These are phyloP conservation scores for Linanthus parryae DNA, from an alignment of 148 eudicot species.

Conservation along the genomic window DNA sequence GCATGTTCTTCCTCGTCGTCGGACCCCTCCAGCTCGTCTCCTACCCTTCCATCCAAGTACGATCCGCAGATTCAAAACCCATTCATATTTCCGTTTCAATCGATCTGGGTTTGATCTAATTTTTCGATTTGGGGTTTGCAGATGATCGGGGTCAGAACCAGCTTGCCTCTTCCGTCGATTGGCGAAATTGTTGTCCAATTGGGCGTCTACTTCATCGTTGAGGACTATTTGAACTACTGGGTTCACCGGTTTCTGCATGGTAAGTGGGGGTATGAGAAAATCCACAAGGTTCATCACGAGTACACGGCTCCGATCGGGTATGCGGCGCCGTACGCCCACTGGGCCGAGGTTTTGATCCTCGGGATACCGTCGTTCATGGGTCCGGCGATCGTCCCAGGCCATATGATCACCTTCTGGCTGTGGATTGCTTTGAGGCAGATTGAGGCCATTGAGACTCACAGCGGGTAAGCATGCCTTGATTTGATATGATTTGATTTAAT, in stretches of 20 bases:
- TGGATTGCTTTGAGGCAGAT: constrained; percentile 95
- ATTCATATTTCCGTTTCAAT: background rate
- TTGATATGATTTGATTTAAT: constrained; percentile 17
- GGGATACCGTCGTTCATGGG: constrained; percentile 91
- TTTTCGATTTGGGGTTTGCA: constrained; percentile 18
- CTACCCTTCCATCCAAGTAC: constrained; percentile 61
- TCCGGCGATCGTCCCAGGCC: constrained; percentile 85
- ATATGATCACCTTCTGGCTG: constrained; percentile 88
- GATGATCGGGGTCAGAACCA: constrained; percentile 74
- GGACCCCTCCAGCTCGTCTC: constrained; percentile 86
- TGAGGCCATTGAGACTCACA: constrained; percentile 95
- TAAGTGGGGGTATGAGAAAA: constrained; percentile 89
- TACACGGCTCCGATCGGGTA: constrained; percentile 79
- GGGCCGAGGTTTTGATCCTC: constrained; percentile 87
- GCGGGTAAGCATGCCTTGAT: constrained; percentile 72
- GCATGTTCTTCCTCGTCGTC: constrained; percentile 60
- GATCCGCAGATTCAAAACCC: no score
- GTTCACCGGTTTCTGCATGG: constrained; percentile 73
- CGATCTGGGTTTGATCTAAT: background rate
- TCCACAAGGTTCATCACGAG: constrained; percentile 92
- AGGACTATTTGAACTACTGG: constrained; percentile 91
- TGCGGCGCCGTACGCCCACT: constrained; percentile 93
- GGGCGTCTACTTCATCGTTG: constrained; percentile 63
- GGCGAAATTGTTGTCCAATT: constrained; percentile 66
- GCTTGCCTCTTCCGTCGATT: constrained; percentile 77